Conservation (phyloP, 202 grass and related monocot species). For the Panicum virgatum region DNA sequence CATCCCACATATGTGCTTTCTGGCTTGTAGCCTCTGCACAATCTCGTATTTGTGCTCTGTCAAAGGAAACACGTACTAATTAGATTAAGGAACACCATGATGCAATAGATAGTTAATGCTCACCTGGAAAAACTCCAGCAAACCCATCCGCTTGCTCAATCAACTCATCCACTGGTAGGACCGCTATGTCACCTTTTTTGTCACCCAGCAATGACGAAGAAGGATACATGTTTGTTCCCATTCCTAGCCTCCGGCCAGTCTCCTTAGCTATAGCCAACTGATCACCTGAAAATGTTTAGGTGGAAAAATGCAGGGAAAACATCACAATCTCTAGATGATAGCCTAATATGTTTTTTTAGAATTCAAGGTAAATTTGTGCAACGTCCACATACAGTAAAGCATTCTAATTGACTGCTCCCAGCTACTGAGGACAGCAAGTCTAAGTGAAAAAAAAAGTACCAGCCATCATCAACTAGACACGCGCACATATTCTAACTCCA, state of each 20-base stretch:
- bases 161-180: slow-evolving; percentile 58
- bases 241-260: slow-evolving; percentile 68
- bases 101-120: slow-evolving; percentile 23
- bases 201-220: slow-evolving; percentile 65
- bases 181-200: slow-evolving; percentile 55
- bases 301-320: slow-evolving; percentile 1
- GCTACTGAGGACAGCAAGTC: background rate
- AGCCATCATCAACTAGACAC: slow-evolving; percentile 2
- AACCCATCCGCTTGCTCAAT: slow-evolving; percentile 78
- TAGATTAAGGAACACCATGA: slow-evolving; percentile 15
- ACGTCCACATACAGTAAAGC: slow-evolving; percentile 14
- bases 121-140: slow-evolving; percentile 74
- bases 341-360: background rate
- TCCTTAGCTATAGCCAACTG: slow-evolving; percentile 79
- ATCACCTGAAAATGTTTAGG: slow-evolving; percentile 53
- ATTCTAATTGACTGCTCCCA: slow-evolving; percentile 24
- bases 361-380: slow-evolving; percentile 1
- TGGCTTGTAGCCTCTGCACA: slow-evolving; percentile 63
- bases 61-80: slow-evolving; percentile 38
- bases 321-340: background rate
- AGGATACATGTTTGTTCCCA: slow-evolving; percentile 83
- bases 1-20: slow-evolving; percentile 78
- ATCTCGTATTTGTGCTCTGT: slow-evolving; percentile 80
- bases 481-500: slow-evolving; percentile 1
- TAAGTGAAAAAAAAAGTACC: background rate